These are phyloP conservation scores for Skeletonema menzelii DNA, from an alignment of 108 stramenopile genomes.

Conservation along the genomic window DNA sequence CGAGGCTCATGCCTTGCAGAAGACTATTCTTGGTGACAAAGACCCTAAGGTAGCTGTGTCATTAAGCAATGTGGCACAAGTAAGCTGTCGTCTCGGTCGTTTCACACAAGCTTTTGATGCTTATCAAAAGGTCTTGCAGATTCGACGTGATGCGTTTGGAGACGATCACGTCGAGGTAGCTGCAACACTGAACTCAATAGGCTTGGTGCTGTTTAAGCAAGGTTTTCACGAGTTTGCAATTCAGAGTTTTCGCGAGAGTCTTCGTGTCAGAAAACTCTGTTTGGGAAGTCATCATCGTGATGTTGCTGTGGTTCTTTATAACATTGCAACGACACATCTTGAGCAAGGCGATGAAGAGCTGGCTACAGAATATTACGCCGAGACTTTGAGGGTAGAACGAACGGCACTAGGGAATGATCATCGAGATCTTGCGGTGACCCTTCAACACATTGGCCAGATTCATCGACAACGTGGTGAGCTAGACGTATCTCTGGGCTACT, in stretches of 20 bases:
- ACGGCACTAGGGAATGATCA: slow-evolving; percentile 47
- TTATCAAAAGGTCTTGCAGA: slow-evolving; percentile 60
- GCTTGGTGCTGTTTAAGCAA: slow-evolving; percentile 64
- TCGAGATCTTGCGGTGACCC: slow-evolving; percentile 47
- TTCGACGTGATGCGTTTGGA: slow-evolving; percentile 49
- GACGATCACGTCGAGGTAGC: slow-evolving; percentile 58
- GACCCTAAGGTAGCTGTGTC: slow-evolving; percentile 52
- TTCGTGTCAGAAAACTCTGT: slow-evolving; percentile 48
- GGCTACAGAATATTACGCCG: slow-evolving; percentile 53
- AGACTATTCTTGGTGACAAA: slow-evolving; percentile 17
- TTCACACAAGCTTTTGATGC: slow-evolving; percentile 51
- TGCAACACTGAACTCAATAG: slow-evolving; percentile 66
- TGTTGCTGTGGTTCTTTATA: slow-evolving; percentile 44
- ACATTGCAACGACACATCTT: slow-evolving; percentile 65
- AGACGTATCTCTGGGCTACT: slow-evolving; percentile 52
- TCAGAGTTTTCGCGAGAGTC: slow-evolving; percentile 57
- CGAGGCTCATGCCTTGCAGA: slow-evolving; percentile 47
- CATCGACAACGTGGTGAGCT: slow-evolving; percentile 57
- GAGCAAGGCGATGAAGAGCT: slow-evolving; percentile 56
- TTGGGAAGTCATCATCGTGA: slow-evolving; percentile 53
- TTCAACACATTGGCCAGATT: slow-evolving; percentile 63
- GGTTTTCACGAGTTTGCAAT: slow-evolving; percentile 57
- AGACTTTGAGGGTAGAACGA: slow-evolving; percentile 62
- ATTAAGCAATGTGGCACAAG: slow-evolving; percentile 56
- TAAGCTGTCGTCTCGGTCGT: slow-evolving; percentile 49